These are phyloP conservation scores for Leishmania lainsoni DNA, from an alignment of 208 protist genomes.

Conservation along the genomic window DNA sequence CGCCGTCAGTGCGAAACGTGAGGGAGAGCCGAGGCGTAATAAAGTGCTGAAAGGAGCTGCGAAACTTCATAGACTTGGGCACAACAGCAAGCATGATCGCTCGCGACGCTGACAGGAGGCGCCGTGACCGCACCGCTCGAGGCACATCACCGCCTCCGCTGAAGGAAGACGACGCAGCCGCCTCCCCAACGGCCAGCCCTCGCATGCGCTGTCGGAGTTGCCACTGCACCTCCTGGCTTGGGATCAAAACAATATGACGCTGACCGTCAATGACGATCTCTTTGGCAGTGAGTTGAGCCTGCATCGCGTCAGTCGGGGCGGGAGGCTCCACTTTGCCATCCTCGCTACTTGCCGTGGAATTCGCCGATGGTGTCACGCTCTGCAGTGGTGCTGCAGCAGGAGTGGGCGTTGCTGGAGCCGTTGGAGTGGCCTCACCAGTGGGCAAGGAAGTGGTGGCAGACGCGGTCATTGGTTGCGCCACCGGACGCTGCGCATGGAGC, in stretches of 20 bases:
- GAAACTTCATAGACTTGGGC: slow-evolving; percentile 49
- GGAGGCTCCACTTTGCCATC: background rate
- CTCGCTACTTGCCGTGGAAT: background rate
- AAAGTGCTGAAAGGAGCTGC: slow-evolving; percentile 64
- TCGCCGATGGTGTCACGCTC: background rate
- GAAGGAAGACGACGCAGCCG: background rate
- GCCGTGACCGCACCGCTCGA: background rate
- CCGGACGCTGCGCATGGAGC: background rate
- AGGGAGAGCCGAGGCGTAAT: slow-evolving; percentile 40
- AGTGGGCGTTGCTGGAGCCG: background rate
- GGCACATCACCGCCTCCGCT: background rate
- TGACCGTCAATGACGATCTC: slow-evolving; percentile 64
- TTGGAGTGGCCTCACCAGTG: background rate
- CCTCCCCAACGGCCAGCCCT: background rate
- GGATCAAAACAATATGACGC: slow-evolving; percentile 62
- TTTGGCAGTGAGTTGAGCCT: slow-evolving; percentile 43
- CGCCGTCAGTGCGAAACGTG: slow-evolving; percentile 43
- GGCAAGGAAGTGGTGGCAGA: background rate
- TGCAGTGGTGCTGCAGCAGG: background rate
- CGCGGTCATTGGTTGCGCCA: background rate
- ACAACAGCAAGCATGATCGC: slow-evolving; percentile 44
- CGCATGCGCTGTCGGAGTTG: slow-evolving; percentile 45
- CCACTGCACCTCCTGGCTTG: slow-evolving; percentile 43
- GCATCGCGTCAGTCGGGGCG: slow-evolving; percentile 6
- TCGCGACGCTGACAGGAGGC: slow-evolving; percentile 10